A percentile compares a stretch with the other conserved stretches of the same genome.
These are phyloP conservation scores for Aspergillus floridensis DNA, from an alignment of 2,329 filamentous ascomycete genomes.

Conservation along the genomic window DNA sequence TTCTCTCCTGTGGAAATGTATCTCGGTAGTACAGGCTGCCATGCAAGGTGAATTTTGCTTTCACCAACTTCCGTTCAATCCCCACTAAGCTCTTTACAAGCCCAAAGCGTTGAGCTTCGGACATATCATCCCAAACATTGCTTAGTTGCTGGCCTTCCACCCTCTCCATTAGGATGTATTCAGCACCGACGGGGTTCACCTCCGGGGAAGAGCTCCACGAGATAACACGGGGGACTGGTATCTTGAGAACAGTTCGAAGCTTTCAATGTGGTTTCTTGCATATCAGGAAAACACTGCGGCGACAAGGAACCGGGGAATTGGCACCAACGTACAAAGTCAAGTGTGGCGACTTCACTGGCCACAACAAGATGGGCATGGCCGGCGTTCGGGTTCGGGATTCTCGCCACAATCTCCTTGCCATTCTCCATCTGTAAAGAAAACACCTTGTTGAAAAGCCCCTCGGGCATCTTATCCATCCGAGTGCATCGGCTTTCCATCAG, in stretches of 20 bases:
- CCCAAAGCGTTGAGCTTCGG: conserved; percentile 16
- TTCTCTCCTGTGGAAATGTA: conserved; percentile 5
- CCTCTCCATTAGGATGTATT: conserved; percentile 25
- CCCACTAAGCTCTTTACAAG: conserved; percentile 19
- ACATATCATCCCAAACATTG: conserved; percentile 19
- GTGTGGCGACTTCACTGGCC: conserved; percentile 24
- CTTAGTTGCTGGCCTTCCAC: conserved; percentile 16
- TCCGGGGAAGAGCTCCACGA: conserved; percentile 16
- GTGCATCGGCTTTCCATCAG: conserved; percentile 26
- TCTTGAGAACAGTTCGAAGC: conserved; percentile 18
- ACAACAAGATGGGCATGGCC: conserved; percentile 15
- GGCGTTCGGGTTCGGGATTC: conserved; percentile 19
- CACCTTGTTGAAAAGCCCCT: conserved; percentile 23
- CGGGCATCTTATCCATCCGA: conserved; percentile 31
- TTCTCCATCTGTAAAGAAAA: conserved; percentile 27
- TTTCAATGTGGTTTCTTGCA: neutral
- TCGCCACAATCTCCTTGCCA: conserved; percentile 14
- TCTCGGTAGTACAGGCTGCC: conserved; percentile 22
- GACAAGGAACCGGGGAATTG: neutral
- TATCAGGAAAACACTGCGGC: neutral
- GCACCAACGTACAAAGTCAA: conserved; percentile 20
- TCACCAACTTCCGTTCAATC: conserved; percentile 17
- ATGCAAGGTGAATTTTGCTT: conserved; percentile 8
- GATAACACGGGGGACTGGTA: conserved; percentile 19
- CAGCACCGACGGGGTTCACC: conserved; percentile 18